Evolutionary conservation across 73 alveolate species (phyloP), one percentile per base, ranked within the genome.

Genomic region (Effrenium voratum): DNA sequence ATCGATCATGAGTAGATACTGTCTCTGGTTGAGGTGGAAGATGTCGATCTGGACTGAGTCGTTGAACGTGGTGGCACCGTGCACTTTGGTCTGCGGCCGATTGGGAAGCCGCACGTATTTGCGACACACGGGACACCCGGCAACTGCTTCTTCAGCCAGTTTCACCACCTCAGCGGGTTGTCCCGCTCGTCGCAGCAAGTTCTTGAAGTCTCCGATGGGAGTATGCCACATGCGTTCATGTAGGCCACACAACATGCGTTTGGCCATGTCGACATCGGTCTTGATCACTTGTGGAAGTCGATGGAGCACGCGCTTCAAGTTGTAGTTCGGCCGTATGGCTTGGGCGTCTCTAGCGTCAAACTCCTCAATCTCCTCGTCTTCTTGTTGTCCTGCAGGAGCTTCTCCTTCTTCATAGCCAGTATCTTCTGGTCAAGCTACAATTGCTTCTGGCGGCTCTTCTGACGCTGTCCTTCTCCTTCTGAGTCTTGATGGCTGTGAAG

Each of bases 161-260:
- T 77, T 77, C 66, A 77, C 43, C 3, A 77, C 70, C 2, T 79
- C 90, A 4, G 46, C 46, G 5, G 68, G 70, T 45, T 44, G 12
- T 0, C 91, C 91, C 5, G 91, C 91, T 46, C 70, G 45, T 0
- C 91, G 63, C 10, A 80, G 91, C 0, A 80, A 38, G 43, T 43
- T 45, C 44, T 0, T 0, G 32, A 80, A 46, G 68, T 80, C 91
- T 1, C 28, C 26, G 1, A 28, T 68, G 0, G 63, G 63, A 0
- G 91, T 5, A 38, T 43, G 87, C 87, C 87, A 76, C 6, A 76
- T 13, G 36, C 87, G 55, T 44, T 76, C 87, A 44, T 76, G 87
- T 2, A 76, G 87, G 36, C 87, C 87, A 13, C 36, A 32, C 0
- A 76, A 15, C 34, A 76, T 38, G 22, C 44, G n/a, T 5, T 41